Conservation (phyloP, 106 monocot genomes). For the Chionographis japonica region DNA sequence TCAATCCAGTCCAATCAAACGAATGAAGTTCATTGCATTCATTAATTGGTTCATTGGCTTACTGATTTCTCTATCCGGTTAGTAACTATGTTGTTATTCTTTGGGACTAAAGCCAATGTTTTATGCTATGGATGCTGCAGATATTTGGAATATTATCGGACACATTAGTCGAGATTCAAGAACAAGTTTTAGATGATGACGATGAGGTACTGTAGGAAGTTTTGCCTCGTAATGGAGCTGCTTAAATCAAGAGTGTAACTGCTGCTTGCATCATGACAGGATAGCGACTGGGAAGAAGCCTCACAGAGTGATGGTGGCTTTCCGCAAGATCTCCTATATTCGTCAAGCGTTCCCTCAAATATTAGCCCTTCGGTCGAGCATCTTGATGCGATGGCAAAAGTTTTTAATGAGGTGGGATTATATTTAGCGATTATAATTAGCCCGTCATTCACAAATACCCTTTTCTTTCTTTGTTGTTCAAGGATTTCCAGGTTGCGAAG, state of each 20-base stretch:
- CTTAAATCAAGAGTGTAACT: background rate
- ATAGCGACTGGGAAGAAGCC: slow-evolving; percentile 79
- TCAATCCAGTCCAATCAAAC: too few relatives aligned
- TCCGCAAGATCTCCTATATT: slow-evolving; percentile 37
- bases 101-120: background rate
- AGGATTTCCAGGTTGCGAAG: background rate
- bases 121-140: slow-evolving; percentile 32
- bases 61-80: background rate
- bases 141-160: slow-evolving; percentile 77
- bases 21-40: too few relatives aligned
- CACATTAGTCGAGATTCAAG: slow-evolving; percentile 71
- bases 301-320: slow-evolving; percentile 18
- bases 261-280: slow-evolving; percentile 30
- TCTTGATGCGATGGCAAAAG: slow-evolving; percentile 78
- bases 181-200: slow-evolving; percentile 51
- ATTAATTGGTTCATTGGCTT: too few relatives aligned
- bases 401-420: slow-evolving; percentile 53
- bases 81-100: background rate
- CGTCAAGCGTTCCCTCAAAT: slow-evolving; percentile 42
- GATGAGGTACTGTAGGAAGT: slow-evolving; percentile 29
- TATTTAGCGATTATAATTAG: too few relatives aligned
- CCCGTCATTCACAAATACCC: too few relatives aligned
- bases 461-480: background rate
- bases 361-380: slow-evolving; percentile 50
- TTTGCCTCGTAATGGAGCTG: too few relatives aligned